Conservation (phyloP, 352 stramenopile genomes). For the Phytophthora sp. region DNA sequence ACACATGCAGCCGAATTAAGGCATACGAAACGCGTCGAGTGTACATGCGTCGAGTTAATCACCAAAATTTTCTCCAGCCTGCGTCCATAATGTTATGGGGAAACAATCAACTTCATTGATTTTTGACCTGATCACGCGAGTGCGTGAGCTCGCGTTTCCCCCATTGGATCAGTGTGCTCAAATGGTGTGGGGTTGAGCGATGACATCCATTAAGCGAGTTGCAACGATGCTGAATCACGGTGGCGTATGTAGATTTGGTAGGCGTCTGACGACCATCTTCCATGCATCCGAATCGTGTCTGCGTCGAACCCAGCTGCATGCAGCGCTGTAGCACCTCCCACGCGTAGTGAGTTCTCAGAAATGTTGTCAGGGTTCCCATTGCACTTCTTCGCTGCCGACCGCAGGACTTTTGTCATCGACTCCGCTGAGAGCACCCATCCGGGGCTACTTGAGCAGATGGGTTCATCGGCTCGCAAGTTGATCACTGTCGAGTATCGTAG, state of each 20-base stretch:
- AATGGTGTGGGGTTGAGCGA: no score
- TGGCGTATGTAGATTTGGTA: conserved; percentile 3
- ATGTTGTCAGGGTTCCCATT: neutral
- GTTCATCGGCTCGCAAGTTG: neutral
- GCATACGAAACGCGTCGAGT: no score
- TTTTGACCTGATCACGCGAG: no score
- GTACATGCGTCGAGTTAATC: no score
- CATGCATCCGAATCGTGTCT: conserved; percentile 4
- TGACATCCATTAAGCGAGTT: no score
- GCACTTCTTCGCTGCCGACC: neutral
- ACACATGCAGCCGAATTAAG: no score
- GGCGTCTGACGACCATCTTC: neutral
- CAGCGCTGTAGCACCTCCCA: neutral
- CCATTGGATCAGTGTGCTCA: no score
- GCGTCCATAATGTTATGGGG: no score
- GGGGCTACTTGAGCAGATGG: neutral
- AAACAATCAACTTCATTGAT: no score
- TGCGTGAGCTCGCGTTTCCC: no score
- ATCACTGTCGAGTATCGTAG: neutral
- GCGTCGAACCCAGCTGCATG: neutral
- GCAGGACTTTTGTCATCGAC: neutral
- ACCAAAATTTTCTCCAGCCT: no score
- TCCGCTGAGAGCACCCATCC: neutral
- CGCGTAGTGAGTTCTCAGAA: neutral
- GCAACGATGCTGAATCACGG: no score